Evolutionary conservation across 1,284 basidiomycete species (phyloP).

Genomic region (Hemileia vastatrix): DNA sequence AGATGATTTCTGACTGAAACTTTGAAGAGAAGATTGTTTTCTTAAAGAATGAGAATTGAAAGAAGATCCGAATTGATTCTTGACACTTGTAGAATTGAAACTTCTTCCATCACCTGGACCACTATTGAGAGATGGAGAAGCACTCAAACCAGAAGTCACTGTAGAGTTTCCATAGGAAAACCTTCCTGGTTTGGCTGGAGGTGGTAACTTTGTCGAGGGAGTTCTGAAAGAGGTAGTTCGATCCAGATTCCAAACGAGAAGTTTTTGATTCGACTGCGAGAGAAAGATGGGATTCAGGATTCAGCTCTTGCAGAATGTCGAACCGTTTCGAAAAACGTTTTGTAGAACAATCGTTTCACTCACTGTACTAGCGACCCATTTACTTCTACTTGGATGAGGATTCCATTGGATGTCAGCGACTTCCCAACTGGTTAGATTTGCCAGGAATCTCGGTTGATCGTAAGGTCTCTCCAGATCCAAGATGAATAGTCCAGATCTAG

Average conservation of each 20-base stretch:
- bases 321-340: not conserved
- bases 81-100: too few species aligned
- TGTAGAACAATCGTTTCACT: too few species aligned
- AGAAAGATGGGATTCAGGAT: not conserved
- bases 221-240: constrained; percentile 55
- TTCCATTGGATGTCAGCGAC: constrained; percentile 97
- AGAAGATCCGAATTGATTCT: not conserved
- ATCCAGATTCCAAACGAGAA: constrained; percentile 89
- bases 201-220: constrained; percentile 18
- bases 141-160: too few species aligned
- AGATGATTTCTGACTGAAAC: not conserved
- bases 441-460: constrained; percentile 78
- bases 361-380: constrained; percentile 80
- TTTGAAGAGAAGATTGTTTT: not conserved
- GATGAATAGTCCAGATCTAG: constrained; percentile 85
- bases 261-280: constrained; percentile 66
- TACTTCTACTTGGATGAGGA: constrained; percentile 68
- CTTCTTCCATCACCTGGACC: too few species aligned
- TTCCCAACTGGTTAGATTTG: constrained; percentile 92
- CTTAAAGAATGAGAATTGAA: not conserved
- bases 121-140: too few species aligned
- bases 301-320: not conserved
- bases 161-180: too few species aligned
- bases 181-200: too few species aligned
- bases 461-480: constrained; percentile 82